Conservation (phyloP, 192 early-diverging fungal species). For the Linderina pennispora region DNA sequence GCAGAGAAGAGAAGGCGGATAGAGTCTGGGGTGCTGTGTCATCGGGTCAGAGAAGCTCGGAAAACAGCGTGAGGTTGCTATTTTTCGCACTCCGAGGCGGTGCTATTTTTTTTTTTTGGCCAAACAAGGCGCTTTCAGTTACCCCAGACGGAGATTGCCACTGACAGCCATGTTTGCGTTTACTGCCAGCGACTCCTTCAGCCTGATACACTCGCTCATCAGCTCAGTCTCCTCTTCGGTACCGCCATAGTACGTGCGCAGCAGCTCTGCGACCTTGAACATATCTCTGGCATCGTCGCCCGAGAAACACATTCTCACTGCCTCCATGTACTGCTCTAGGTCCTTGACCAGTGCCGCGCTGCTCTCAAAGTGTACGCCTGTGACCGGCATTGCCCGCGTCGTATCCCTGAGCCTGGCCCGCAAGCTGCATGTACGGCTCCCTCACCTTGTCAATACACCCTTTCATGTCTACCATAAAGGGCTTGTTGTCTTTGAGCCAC, state of each 20-base stretch:
- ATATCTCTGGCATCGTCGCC: neutral
- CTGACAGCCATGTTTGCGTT: slow-evolving; percentile 22
- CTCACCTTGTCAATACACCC: slow-evolving; percentile 8
- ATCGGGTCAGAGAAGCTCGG: too few relatives aligned
- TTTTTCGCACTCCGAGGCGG: too few relatives aligned
- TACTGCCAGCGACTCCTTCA: slow-evolving; percentile 26
- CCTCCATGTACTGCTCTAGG: slow-evolving; percentile 15
- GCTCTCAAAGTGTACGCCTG: slow-evolving; percentile 16
- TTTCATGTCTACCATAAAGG: slow-evolving; percentile 9
- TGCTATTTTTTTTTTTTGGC: too few relatives aligned
- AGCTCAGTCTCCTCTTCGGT: slow-evolving; percentile 21
- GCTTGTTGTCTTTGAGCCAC: slow-evolving; percentile 21
- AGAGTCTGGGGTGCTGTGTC: too few relatives aligned
- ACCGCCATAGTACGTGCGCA: slow-evolving; percentile 12
- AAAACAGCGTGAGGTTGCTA: too few relatives aligned
- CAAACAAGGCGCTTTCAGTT: too few relatives aligned
- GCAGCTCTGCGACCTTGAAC: slow-evolving; percentile 5
- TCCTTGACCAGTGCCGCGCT: slow-evolving; percentile 19
- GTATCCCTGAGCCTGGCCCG: slow-evolving; percentile 12
- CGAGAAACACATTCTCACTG: slow-evolving; percentile 11
- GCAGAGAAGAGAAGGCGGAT: too few relatives aligned
- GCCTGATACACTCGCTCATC: slow-evolving; percentile 21
- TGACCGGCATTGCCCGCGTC: slow-evolving; percentile 35
- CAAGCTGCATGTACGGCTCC: slow-evolving; percentile 13
- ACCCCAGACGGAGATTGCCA: neutral